Conservation (phyloP, 345 rosid genomes). For the Hibiscus mutabilis region DNA sequence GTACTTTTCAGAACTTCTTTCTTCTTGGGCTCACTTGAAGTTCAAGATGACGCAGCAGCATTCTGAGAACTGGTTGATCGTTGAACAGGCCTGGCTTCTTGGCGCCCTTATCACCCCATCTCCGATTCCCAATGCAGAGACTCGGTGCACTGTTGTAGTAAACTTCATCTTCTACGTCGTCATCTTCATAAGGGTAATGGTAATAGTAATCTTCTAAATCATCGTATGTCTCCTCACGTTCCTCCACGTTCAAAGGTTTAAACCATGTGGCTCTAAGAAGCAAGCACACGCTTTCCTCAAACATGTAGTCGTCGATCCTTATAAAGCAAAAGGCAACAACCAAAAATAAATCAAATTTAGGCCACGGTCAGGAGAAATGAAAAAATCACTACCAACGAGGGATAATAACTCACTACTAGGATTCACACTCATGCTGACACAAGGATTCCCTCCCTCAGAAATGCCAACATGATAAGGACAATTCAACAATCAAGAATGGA, state of each 20-base stretch:
- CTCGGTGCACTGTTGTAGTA: constrained; percentile 42
- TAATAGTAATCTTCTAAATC: constrained; percentile 44
- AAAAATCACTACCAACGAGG: neutral
- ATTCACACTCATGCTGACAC: neutral
- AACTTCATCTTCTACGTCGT: constrained; percentile 60
- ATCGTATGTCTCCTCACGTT: constrained; percentile 27
- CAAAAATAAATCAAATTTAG: neutral
- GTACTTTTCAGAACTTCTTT: constrained; percentile 41
- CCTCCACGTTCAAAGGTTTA: constrained; percentile 50
- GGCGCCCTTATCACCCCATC: constrained; percentile 96
- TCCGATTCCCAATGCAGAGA: constrained; percentile 68
- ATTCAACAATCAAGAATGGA: neutral
- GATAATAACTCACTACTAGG: neutral
- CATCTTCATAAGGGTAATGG: constrained; percentile 44
- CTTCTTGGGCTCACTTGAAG: constrained; percentile 49
- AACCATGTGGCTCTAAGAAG: constrained; percentile 90
- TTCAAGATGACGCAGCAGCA: constrained; percentile 41
- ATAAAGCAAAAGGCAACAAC: neutral
- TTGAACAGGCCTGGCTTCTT: constrained; percentile 68
- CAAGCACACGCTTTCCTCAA: constrained; percentile 87
- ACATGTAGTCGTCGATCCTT: constrained; percentile 86
- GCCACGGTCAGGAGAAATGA: neutral
- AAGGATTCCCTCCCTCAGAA: neutral
- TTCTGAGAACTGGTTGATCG: constrained; percentile 31
- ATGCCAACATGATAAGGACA: neutral